Evolutionary conservation across 2,329 filamentous ascomycete genomes (phyloP).

Genomic region (Raffaelea albimanens): DNA sequence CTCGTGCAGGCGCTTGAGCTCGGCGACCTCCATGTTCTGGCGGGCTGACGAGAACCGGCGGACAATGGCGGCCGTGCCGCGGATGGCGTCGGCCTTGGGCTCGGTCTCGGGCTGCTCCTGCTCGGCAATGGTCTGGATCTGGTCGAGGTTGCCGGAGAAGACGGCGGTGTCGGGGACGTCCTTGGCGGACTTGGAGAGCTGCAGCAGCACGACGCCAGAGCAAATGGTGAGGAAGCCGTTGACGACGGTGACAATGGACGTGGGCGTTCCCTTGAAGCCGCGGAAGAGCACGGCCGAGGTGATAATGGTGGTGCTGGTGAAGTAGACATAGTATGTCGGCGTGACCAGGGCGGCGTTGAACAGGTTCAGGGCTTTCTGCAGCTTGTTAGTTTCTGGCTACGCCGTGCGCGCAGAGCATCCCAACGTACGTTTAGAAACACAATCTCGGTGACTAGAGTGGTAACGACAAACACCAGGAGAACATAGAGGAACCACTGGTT

Average conservation of each 20-base stretch:
- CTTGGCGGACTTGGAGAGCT: constrained; percentile 96
- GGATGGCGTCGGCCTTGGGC: constrained; percentile 91
- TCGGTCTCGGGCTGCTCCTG: constrained; percentile 95
- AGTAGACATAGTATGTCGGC: constrained; percentile 97
- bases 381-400: not conserved
- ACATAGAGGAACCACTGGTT: constrained; percentile 98
- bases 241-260: constrained; percentile 78
- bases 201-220: constrained; percentile 79
- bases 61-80: constrained; percentile 80
- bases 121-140: constrained; percentile 89
- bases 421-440: constrained; percentile 83
- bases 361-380: constrained; percentile 90
- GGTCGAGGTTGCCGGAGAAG: constrained; percentile 85
- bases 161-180: constrained; percentile 91
- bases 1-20: constrained; percentile 67
- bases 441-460: constrained; percentile 86
- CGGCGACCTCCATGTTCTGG: constrained; percentile 69
- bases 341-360: constrained; percentile 97
- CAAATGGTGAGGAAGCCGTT: constrained; percentile 93
- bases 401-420: not conserved
- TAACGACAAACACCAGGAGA: constrained; percentile 78
- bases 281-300: constrained; percentile 87
- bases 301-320: constrained; percentile 90
- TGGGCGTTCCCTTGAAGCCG: constrained; percentile 80
- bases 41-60: constrained; percentile 69